These are phyloP conservation scores for Pleoardoris graminearum DNA, from an alignment of 2,329 filamentous ascomycete genomes.

Conservation along the genomic window DNA sequence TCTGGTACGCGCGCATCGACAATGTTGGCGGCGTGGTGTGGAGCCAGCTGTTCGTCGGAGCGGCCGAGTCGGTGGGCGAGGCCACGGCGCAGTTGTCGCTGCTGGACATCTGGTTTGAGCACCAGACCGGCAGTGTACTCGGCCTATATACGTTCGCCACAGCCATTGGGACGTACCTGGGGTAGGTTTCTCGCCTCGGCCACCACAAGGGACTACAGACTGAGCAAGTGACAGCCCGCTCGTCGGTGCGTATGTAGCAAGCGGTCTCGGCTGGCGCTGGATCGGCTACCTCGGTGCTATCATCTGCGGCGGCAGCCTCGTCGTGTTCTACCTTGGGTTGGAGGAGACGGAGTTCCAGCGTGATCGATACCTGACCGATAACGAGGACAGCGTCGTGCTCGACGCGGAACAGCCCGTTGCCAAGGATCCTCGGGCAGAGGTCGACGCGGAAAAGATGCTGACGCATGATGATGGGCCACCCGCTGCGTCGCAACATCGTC, in stretches of 20 bases:
- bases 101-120: conserved; percentile 25
- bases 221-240: conserved; percentile 11
- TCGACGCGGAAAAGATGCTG: conserved; percentile 6
- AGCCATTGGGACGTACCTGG: conserved; percentile 23
- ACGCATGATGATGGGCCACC: conserved; percentile 3
- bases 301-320: conserved; percentile 18
- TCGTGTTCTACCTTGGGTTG: conserved; percentile 20
- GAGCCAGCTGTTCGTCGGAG: conserved; percentile 27
- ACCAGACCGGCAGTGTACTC: conserved; percentile 23
- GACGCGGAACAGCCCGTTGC: conserved; percentile 14
- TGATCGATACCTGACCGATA: conserved; percentile 16
- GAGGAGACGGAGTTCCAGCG: conserved; percentile 24
- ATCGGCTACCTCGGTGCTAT: conserved; percentile 23
- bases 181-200: background rate
- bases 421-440: background rate
- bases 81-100: conserved; percentile 22
- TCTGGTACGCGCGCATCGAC: conserved; percentile 25
- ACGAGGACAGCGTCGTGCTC: conserved; percentile 9
- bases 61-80: conserved; percentile 22
- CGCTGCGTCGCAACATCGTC: conserved; percentile 18
- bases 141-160: conserved; percentile 23
- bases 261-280: conserved; percentile 23
- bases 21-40: conserved; percentile 20
- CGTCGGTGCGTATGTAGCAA: conserved; percentile 19
- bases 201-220: background rate